These are phyloP conservation scores for Tuber calosporum DNA, from an alignment of 495 filamentous ascomycete genomes.

Conservation along the genomic window DNA sequence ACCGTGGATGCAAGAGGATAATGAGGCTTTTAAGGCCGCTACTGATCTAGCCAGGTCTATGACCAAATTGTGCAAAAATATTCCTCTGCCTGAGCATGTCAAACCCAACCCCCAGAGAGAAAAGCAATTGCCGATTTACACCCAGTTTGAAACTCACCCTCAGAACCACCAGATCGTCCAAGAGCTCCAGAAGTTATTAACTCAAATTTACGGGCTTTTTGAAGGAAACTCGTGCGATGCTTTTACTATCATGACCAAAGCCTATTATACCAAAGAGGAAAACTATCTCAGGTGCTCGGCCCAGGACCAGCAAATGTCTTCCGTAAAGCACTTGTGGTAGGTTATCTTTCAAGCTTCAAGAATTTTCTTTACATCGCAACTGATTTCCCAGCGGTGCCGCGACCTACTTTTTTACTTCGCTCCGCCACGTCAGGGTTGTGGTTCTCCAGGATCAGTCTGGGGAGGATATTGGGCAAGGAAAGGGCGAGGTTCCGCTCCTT, in stretches of 20 bases:
- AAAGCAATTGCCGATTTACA: not conserved
- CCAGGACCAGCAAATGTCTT: not conserved
- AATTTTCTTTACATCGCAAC: not conserved
- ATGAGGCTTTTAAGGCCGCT: not conserved
- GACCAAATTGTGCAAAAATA: not conserved
- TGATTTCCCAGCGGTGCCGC: not conserved
- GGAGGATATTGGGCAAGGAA: not conserved
- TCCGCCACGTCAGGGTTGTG: not conserved
- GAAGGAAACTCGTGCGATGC: not conserved
- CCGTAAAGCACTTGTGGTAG: not conserved
- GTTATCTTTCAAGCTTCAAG: not conserved
- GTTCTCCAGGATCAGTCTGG: not conserved
- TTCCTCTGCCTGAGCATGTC: not conserved
- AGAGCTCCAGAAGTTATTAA: not conserved
- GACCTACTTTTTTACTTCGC: not conserved
- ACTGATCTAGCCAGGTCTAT: not conserved
- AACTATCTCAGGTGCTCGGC: not conserved
- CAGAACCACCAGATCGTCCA: not conserved
- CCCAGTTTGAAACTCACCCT: not conserved
- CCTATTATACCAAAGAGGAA: not conserved
- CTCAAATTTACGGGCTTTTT: not conserved
- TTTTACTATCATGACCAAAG: not conserved
- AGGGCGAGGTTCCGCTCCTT: slow-evolving; percentile 3
- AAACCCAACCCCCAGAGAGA: not conserved
- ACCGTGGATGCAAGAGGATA: not conserved